Conservation (phyloP, 768 basidiomycete genomes). For the Lactifluus pinguis region DNA sequence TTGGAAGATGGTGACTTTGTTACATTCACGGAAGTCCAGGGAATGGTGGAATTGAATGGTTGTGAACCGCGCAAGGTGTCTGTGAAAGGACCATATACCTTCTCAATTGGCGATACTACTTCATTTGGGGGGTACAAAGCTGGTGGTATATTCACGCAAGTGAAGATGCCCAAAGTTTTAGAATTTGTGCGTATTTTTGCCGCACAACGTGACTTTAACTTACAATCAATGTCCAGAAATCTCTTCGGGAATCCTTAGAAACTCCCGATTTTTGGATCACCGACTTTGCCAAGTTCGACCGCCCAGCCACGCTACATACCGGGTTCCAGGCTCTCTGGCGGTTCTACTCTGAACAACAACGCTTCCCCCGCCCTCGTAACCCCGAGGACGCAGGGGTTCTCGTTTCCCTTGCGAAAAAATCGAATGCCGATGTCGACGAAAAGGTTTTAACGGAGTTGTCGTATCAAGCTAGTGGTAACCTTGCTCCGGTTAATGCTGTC, state of each 20-base stretch:
- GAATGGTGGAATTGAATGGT: constrained; percentile 85
- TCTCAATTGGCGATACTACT: constrained; percentile 88
- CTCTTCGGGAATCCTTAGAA: constrained; percentile 74
- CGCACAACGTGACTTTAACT: neutral
- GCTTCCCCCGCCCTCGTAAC: constrained; percentile 78
- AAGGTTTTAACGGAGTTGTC: constrained; percentile 76
- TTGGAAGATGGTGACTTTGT: constrained; percentile 98
- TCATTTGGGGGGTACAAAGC: constrained; percentile 65
- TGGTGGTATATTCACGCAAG: constrained; percentile 95
- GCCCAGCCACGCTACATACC: constrained; percentile 80
- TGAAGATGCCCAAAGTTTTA: constrained; percentile 96
- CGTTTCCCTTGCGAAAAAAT: constrained; percentile 68
- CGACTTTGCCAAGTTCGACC: constrained; percentile 96
- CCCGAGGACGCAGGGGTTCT: constrained; percentile 65
- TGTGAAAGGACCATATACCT: constrained; percentile 97
- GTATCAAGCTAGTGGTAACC: constrained; percentile 85
- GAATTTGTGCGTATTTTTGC: constrained; percentile 63
- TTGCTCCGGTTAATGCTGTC: constrained; percentile 86
- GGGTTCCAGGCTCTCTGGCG: constrained; percentile 91
- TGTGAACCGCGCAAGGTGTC: constrained; percentile 87
- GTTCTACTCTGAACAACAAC: constrained; percentile 54
- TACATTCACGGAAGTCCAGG: constrained; percentile 92
- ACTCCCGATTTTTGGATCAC: constrained; percentile 86
- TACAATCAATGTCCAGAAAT: constrained; percentile 55
- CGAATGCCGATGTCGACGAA: constrained; percentile 70